Evolutionary conservation across 768 basidiomycete genomes (phyloP).

Genomic region (Leccinum pellstonianum): DNA sequence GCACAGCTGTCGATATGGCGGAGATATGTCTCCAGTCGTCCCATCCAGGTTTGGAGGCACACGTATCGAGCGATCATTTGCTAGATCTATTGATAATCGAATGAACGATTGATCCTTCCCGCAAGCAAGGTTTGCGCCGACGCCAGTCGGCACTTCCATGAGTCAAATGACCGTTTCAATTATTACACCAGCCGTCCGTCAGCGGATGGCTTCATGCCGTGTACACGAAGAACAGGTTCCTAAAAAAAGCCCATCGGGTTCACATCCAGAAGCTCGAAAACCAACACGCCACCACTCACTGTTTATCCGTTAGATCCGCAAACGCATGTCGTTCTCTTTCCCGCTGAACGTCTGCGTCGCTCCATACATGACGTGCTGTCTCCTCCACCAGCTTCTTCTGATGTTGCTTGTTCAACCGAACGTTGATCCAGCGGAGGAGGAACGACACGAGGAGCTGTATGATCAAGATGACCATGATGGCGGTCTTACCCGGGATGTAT

Average conservation of each 20-base stretch:
- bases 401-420: constrained; percentile 52
- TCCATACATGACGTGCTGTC: constrained; percentile 52
- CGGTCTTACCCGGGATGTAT: constrained; percentile 66
- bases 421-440: constrained; percentile 53
- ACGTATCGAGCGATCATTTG: no score
- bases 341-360: constrained; percentile 53
- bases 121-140: neutral
- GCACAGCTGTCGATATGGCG: no score
- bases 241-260: constrained; percentile 21
- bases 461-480: constrained; percentile 58
- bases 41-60: no score
- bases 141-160: no score
- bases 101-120: neutral
- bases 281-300: constrained; percentile 40
- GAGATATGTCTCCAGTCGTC: no score
- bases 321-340: constrained; percentile 63
- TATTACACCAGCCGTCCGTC: neutral
- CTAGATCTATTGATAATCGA: no score
- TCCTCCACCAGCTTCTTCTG: constrained; percentile 39
- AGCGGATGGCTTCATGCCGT: constrained; percentile 37
- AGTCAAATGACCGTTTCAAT: neutral
- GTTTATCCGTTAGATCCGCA: constrained; percentile 60
- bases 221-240: constrained; percentile 60
- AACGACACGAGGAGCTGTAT: constrained; percentile 50
- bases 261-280: neutral